These are phyloP conservation scores for Trichophyton benhamiae DNA, from an alignment of 2,329 filamentous ascomycete genomes.

Conservation along the genomic window DNA sequence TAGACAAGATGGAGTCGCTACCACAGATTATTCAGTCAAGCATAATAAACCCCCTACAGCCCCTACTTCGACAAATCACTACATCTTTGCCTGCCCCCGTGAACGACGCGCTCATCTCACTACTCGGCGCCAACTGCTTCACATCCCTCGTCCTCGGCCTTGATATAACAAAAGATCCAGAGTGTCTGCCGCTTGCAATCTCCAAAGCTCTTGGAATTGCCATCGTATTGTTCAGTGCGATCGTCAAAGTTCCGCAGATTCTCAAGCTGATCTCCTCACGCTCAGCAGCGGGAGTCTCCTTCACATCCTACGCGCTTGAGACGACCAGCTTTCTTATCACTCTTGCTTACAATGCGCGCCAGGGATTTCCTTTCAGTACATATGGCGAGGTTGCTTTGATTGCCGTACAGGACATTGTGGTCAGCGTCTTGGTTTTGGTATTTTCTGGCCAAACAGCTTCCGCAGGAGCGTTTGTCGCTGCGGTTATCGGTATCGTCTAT, in stretches of 20 bases:
- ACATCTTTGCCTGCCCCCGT: constrained; percentile 62
- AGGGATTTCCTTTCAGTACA: constrained; percentile 88
- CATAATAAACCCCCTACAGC: constrained; percentile 33
- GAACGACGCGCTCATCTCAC: constrained; percentile 59
- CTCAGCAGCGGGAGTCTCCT: constrained; percentile 72
- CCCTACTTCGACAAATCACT: constrained; percentile 53
- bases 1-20: constrained; percentile 28
- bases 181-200: constrained; percentile 77
- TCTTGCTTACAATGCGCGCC: constrained; percentile 82
- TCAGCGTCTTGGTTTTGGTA: constrained; percentile 72
- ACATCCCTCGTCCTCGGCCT: constrained; percentile 72
- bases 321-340: constrained; percentile 77
- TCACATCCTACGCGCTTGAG: constrained; percentile 86
- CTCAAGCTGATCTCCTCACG: constrained; percentile 74
- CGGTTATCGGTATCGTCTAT: constrained; percentile 55
- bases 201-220: constrained; percentile 87
- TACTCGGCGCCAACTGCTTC: constrained; percentile 80
- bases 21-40: constrained; percentile 32
- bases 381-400: constrained; percentile 93
- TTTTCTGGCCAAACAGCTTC: constrained; percentile 58
- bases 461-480: constrained; percentile 68
- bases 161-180: constrained; percentile 56
- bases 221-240: constrained; percentile 77
- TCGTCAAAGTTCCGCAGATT: constrained; percentile 96
- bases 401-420: constrained; percentile 80